Evolutionary conservation across 2,329 filamentous ascomycete species (phyloP).

Genomic region (Chrysosporium queenslandicum): DNA sequence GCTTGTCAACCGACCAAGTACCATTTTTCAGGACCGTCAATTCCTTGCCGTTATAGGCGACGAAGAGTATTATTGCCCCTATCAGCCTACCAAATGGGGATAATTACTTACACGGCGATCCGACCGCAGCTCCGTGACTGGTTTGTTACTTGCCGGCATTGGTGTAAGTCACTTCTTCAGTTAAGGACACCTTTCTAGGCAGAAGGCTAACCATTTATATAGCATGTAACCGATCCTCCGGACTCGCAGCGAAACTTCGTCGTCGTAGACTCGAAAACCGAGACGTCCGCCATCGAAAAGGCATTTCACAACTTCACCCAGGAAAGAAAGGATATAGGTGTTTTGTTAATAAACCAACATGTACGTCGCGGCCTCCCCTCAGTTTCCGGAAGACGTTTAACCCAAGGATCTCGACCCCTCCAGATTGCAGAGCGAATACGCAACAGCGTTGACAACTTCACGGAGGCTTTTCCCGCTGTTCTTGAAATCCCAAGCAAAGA

Average conservation of each 20-base stretch:
- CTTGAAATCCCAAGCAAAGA: constrained; percentile 98
- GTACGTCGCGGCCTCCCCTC: constrained; percentile 43
- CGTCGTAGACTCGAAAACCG: constrained; percentile 89
- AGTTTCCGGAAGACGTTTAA: background rate
- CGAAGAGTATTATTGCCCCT: constrained; percentile 49
- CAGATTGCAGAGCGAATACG: constrained; percentile 92
- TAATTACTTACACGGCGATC: background rate
- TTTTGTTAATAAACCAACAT: constrained; percentile 95
- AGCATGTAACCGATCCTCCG: constrained; percentile 86
- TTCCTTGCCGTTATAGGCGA: constrained; percentile 97
- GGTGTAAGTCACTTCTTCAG: constrained; percentile 52
- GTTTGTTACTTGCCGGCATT: constrained; percentile 86
- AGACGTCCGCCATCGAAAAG: constrained; percentile 74
- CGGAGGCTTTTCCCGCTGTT: constrained; percentile 87
- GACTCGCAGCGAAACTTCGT: constrained; percentile 96
- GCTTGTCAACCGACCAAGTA: background rate
- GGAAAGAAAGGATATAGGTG: constrained; percentile 90
- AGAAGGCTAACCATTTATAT: background rate
- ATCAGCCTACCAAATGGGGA: background rate
- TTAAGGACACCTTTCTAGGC: background rate
- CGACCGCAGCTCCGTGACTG: constrained; percentile 72
- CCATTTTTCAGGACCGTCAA: constrained; percentile 62
- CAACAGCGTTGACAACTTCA: constrained; percentile 80
- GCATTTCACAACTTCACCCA: constrained; percentile 83
- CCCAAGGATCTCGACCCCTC: background rate